Evolutionary conservation across 169 alveolate species (phyloP), one percentile per base, ranked within the genome.

Genomic region (Eimeria falciformis): DNA sequence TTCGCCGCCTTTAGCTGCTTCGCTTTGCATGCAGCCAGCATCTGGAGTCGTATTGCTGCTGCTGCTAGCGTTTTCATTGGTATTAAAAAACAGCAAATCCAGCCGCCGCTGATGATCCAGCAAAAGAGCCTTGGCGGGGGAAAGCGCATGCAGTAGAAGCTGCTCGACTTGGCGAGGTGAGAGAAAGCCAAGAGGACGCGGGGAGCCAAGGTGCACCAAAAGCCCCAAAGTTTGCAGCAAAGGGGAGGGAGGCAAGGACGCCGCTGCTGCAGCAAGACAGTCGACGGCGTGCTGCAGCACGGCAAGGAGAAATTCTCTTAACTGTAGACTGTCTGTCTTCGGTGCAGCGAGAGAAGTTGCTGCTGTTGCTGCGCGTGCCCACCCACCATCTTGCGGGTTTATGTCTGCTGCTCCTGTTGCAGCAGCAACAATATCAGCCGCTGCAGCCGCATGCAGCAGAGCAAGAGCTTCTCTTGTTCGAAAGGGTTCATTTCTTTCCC

Each of bases 281-380:
- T 25, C 58, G 14, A 37, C 56, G 18, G 33, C 14, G 53, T 71
- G 83, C 83, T 71, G 58, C 83, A 71, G 83, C 83, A 71, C 37
- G 58, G 7, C 47, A 29, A 37, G 83, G 29, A 71, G 83, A 29
- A 43, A 29, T 3, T 71, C 58, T 43, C 18, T 5, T 25, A 71
- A 21, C 1, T 33, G 58, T 11, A 11, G 11, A 9, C 56, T 21
- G 21, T 5, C 27, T 3, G 58, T 23, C 56, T 25, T 5, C 23
- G 3, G 21, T 7, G 53, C 1, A 71, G 83, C 0, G 12, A 18
- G 21, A 71, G 83, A 4, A 37, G 23, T 71, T 71, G 37, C 78
- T 18, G n/a, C 78, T 23, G 78, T 46, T 66, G 78, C 78, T 5
- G 45, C 78, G 7, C 58, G 5, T 11, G 83, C 83, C 5, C 47